Conservation (phyloP, 129 eudicot species). For the Flaveria bidentis region DNA sequence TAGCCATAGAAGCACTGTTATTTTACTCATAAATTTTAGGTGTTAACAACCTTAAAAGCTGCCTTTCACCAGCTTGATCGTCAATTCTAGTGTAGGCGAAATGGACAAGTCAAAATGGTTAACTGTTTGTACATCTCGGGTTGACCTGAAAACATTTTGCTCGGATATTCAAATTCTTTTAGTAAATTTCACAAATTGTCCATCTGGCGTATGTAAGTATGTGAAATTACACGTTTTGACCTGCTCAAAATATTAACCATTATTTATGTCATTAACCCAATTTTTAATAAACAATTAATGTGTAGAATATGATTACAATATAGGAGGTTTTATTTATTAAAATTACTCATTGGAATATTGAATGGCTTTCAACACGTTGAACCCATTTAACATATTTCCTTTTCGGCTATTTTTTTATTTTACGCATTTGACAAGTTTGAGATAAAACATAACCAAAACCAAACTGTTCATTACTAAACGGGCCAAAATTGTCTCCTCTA, state of each 20-base stretch:
- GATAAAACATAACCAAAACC: neutral
- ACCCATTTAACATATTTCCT: neutral
- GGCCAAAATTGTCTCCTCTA: neutral
- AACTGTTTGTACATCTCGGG: no score
- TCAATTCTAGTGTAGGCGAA: no score
- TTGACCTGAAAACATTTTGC: no score
- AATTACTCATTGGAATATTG: neutral
- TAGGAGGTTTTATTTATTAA: constrained; percentile 2
- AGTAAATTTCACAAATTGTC: neutral
- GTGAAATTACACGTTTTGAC: neutral
- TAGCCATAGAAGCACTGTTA: neutral
- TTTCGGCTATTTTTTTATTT: neutral
- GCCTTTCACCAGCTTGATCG: no score
- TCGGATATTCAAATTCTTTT: neutral
- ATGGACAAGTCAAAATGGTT: no score
- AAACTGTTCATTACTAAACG: neutral
- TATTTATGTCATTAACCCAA: neutral
- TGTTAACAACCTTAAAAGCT: neutral
- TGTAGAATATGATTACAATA: neutral
- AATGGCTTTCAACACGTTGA: neutral
- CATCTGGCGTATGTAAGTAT: neutral
- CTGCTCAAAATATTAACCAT: neutral
- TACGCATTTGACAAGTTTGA: neutral
- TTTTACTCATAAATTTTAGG: neutral
- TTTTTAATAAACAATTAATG: neutral